Evolutionary conservation across 1,284 basidiomycete genomes (phyloP).

Genomic region (Puccinia polysora): DNA sequence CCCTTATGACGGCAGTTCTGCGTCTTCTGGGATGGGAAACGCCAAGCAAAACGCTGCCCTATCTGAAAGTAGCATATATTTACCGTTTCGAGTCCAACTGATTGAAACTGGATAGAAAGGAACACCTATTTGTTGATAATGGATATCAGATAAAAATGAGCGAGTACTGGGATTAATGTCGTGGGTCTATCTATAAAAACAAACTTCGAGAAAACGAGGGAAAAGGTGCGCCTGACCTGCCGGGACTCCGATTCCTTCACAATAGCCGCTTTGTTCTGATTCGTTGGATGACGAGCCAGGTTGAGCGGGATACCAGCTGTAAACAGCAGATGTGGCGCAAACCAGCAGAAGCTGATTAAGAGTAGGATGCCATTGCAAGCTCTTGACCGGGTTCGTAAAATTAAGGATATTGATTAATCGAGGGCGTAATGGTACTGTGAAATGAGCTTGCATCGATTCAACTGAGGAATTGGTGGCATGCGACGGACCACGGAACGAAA

Average conservation of each 20-base stretch:
- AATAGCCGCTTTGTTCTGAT: neutral
- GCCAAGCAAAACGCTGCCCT: conserved; percentile 36
- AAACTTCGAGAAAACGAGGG: neutral
- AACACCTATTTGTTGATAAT: neutral
- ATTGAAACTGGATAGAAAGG: conserved; percentile 10
- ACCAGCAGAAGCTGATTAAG: conserved; percentile 17
- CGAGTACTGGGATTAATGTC: neutral
- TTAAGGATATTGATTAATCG: conserved; percentile 14
- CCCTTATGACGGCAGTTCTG: neutral
- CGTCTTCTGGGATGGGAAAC: conserved; percentile 21
- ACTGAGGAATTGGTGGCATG: neutral
- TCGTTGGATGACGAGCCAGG: neutral
- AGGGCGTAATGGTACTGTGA: conserved; percentile 20
- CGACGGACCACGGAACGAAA: conserved; percentile 9
- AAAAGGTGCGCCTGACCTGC: conserved; percentile 12
- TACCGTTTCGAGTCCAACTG: conserved; percentile 15
- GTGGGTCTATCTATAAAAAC: neutral
- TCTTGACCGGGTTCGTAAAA: conserved; percentile 20
- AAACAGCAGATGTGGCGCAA: conserved; percentile 28
- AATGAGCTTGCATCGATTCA: neutral
- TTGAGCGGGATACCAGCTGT: conserved; percentile 21
- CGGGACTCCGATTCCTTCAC: conserved; percentile 33
- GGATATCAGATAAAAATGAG: too few relatives aligned
- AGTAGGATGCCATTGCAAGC: conserved; percentile 26
- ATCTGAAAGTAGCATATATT: conserved; percentile 23